These are phyloP conservation scores for Gryganskiella cystojenkinii DNA, from an alignment of 192 early-diverging fungal genomes.

Conservation along the genomic window DNA sequence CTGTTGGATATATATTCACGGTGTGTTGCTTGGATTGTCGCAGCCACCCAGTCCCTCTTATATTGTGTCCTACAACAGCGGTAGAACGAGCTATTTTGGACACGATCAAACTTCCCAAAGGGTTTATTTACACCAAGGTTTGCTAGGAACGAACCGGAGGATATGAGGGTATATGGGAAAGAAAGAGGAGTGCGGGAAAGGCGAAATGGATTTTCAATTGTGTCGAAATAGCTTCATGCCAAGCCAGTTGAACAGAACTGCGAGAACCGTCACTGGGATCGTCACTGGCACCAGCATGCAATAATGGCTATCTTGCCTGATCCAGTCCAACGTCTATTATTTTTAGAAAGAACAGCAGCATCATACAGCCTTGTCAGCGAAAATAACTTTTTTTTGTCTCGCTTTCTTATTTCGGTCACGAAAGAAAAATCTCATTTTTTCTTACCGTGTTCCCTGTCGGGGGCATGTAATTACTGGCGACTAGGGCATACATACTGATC, in stretches of 20 bases:
- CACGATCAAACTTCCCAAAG: too few relatives aligned
- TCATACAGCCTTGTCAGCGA: neutral
- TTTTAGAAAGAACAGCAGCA: neutral
- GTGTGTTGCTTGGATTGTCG: too few relatives aligned
- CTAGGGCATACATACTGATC: conserved; percentile 69
- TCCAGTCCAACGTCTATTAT: conserved; percentile 68
- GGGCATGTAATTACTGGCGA: conserved; percentile 77
- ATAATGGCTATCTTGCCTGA: conserved; percentile 85
- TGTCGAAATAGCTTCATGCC: conserved; percentile 95
- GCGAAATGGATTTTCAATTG: conserved; percentile 74
- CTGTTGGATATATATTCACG: too few relatives aligned
- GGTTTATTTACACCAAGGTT: too few relatives aligned
- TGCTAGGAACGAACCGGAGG: too few relatives aligned
- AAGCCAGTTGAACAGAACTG: conserved; percentile 93
- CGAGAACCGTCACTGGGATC: conserved; percentile 76
- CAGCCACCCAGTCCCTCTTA: too few relatives aligned
- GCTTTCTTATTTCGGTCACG: neutral
- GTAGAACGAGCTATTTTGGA: too few relatives aligned
- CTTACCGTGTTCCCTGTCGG: conserved; percentile 69
- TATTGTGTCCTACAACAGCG: too few relatives aligned
- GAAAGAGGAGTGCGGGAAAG: too few relatives aligned
- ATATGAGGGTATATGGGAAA: too few relatives aligned
- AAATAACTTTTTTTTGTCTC: neutral
- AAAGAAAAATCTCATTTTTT: neutral
- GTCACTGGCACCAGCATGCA: conserved; percentile 85